phyloP scores from a whole-genome alignment of 257 asterid genomes.

The Thymus mandschuricus region DNA sequence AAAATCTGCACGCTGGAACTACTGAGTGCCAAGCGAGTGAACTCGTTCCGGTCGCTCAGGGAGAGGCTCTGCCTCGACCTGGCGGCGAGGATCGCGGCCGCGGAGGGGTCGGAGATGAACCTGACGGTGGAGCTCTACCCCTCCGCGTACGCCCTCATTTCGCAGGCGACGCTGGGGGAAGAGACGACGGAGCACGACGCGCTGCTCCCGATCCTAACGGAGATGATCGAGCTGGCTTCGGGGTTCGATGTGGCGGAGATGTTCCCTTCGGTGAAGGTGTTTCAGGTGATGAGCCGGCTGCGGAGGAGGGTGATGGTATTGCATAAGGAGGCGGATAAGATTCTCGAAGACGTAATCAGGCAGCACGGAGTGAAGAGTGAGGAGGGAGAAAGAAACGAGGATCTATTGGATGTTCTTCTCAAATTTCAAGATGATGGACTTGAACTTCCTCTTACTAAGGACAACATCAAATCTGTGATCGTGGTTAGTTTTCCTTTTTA shows the following conservation, averaged over 20 bases:
- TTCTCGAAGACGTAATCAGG: too few relatives aligned
- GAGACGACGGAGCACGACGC: not conserved
- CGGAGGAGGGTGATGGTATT: not conserved
- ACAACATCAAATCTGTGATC: not conserved
- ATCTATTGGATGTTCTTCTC: too few relatives aligned
- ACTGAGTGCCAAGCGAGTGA: constrained; percentile 40
- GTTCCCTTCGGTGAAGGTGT: not conserved
- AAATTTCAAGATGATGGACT: too few relatives aligned
- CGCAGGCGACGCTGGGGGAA: not conserved
- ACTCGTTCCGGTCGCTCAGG: constrained; percentile 21
- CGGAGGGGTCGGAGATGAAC: too few relatives aligned
- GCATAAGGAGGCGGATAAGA: too few relatives aligned
- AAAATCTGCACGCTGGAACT: constrained; percentile 48
- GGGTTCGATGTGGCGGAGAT: not conserved
- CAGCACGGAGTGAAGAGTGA: too few relatives aligned
- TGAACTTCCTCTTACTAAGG: not conserved
- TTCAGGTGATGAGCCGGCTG: not conserved
- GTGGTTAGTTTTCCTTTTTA: not conserved
- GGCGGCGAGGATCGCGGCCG: too few relatives aligned
- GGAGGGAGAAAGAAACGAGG: too few relatives aligned
- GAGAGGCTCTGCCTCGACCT: constrained; percentile 29
- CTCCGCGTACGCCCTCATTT: not conserved
- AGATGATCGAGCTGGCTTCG: not conserved
- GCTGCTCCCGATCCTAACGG: not conserved
- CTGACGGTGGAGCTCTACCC: not conserved